Evolutionary conservation across 495 filamentous ascomycete genomes (phyloP).

Genomic region (Trichoderma reesei): DNA sequence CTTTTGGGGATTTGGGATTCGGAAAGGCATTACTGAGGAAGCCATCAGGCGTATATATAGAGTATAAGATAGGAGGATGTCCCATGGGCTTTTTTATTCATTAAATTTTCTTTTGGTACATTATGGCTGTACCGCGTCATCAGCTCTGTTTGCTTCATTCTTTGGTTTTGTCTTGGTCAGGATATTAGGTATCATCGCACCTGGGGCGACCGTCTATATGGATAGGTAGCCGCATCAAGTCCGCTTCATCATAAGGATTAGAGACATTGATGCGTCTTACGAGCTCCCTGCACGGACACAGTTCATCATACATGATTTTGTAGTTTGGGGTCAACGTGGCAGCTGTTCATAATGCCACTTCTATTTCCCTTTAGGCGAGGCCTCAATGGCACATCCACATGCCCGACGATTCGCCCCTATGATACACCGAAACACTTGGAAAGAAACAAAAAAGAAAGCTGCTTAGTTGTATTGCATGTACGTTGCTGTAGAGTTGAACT

Average conservation of each 20-base stretch:
- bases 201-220: too few species aligned
- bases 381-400: constrained; percentile 11
- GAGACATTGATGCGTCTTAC: too few species aligned
- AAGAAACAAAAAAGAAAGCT: not conserved
- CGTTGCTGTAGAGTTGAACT: constrained; percentile 97
- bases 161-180: too few species aligned
- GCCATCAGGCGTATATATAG: not conserved
- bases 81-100: not conserved
- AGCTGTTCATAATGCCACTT: not conserved
- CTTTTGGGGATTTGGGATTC: not conserved
- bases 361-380: not conserved
- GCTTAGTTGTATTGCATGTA: constrained; percentile 98
- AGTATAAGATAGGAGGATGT: not conserved
- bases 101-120: not conserved
- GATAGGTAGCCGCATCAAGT: too few species aligned
- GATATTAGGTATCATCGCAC: too few species aligned
- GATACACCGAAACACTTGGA: not conserved
- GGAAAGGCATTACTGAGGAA: not conserved
- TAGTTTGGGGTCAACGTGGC: not conserved
- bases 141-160: not conserved
- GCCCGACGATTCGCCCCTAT: constrained; percentile 6
- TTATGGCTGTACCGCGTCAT: not conserved
- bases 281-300: too few species aligned
- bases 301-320: not conserved
- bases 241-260: too few species aligned